Percentiles rank a stretch among this genome's conserved stretches.
These are phyloP conservation scores for Agroathelia rolfsii DNA, from an alignment of 1,284 basidiomycete genomes.

Conservation along the genomic window DNA sequence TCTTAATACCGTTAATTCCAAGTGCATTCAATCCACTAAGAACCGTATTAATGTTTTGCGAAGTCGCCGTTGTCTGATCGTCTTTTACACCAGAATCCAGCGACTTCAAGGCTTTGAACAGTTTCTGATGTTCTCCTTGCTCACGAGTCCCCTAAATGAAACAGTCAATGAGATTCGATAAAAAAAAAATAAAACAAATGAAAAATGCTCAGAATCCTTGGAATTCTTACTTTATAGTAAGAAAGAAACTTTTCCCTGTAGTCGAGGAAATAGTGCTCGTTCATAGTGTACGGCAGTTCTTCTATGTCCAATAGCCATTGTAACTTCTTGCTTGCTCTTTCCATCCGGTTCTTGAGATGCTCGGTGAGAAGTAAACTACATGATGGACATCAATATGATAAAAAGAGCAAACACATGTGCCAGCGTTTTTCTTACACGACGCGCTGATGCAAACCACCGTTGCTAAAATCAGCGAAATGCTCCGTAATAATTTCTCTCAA, in stretches of 20 bases:
- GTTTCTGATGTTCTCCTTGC: too few species aligned
- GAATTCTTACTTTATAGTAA: slow-evolving; percentile 40
- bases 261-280: slow-evolving; percentile 45
- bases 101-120: too few species aligned
- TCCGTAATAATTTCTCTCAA: slow-evolving; percentile 30
- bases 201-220: too few species aligned
- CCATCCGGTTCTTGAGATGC: slow-evolving; percentile 34
- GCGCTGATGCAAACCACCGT: slow-evolving; percentile 39
- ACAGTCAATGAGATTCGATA: too few species aligned
- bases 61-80: too few species aligned
- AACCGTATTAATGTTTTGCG: too few species aligned
- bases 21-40: slow-evolving; percentile 32
- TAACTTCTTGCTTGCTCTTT: slow-evolving; percentile 30
- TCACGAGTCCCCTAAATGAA: too few species aligned
- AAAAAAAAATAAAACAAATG: too few species aligned
- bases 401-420: neutral
- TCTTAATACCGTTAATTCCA: slow-evolving; percentile 30
- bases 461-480: slow-evolving; percentile 44
- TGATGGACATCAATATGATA: neutral
- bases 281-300: slow-evolving; percentile 41
- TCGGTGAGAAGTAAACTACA: slow-evolving; percentile 36
- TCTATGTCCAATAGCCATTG: slow-evolving; percentile 49
- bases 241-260: slow-evolving; percentile 49
- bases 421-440: slow-evolving; percentile 36
- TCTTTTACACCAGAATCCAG: too few species aligned